phyloP scores from a whole-genome alignment of 768 basidiomycete genomes.

The Suillus alpinus region DNA sequence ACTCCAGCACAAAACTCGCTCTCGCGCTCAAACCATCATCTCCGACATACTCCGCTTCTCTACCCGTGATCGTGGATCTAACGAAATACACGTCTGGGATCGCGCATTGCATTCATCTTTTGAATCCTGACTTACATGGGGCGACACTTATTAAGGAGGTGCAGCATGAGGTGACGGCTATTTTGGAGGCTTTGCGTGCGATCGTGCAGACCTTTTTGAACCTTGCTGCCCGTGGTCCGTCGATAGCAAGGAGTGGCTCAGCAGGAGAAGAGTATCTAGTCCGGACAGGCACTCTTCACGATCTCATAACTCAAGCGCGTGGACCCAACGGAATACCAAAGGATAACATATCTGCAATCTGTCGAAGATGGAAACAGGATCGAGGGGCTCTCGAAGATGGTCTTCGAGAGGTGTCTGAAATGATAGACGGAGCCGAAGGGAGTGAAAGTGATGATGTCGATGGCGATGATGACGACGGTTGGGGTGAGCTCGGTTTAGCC shows the following conservation, averaged over 20 bases:
- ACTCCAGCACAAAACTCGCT: conserved; percentile 57
- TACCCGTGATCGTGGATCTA: conserved; percentile 53
- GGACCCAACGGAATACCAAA: conserved; percentile 46
- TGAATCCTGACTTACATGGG: conserved; percentile 43
- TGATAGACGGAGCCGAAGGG: conserved; percentile 41
- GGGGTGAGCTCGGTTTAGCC: conserved; percentile 57
- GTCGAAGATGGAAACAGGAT: conserved; percentile 48
- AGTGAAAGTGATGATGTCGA: conserved; percentile 29
- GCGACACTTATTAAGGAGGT: conserved; percentile 45
- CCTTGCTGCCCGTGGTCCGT: conserved; percentile 24
- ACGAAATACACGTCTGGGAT: conserved; percentile 47
- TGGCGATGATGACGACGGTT: conserved; percentile 44
- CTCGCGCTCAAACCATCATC: conserved; percentile 59
- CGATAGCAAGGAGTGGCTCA: conserved; percentile 17
- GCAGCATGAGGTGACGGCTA: conserved; percentile 34
- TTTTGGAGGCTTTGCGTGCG: conserved; percentile 42
- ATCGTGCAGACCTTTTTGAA: conserved; percentile 45
- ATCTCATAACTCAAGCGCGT: conserved; percentile 52
- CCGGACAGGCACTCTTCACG: conserved; percentile 59
- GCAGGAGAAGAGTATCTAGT: conserved; percentile 50
- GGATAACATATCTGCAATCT: conserved; percentile 58
- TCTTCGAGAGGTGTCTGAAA: conserved; percentile 52
- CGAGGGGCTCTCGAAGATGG: conserved; percentile 60
- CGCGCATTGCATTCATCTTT: conserved; percentile 47
- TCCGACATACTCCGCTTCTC: conserved; percentile 49